Base-by-base conservation (phyloP, 352 stramenopile genomes). In the Globisporangium viniferum region DNA sequence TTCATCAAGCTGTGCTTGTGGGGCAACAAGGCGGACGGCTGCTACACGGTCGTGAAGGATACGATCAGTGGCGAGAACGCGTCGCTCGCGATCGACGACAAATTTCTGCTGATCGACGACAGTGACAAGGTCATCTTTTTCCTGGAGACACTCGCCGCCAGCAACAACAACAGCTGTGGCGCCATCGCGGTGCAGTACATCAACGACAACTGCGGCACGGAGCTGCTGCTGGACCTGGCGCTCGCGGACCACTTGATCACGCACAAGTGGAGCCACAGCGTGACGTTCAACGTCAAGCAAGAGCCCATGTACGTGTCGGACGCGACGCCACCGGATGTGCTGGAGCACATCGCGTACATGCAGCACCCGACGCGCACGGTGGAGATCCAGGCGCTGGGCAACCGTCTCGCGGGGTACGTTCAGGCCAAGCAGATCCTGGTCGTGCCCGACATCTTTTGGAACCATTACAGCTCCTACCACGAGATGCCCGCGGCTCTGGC, bases 251-350 rank as follows among this genome's bases (percentile, higher is more conserved):
- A 91, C 62, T 64, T 93, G 46, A 70, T 93, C 31, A 72, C 66
- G 27, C 73, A 86, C 53, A 60, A 65, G 14, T 84, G 78, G 78
- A 88, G 79, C 54, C 69, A 58, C 8, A 84, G 70, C 22, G 76
- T 95, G 9, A 79, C 79, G n/a, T 77, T 94, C 35, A 79, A 94
- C 63, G 80, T 92, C 20, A 93, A 95, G 64, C 64, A 69, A 9
- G 78, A 89, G 24, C 88, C 86, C 5, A 91, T 92, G 55, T 95
- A 92, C 72, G 83, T 95, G 12, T 95, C 84, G 39, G 88, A 95
- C 64, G 85, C 87, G 8, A 89, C 80, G 44, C 71, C 75, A 3
- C 44, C 68, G 0, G 86, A 94, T 58, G 79, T 95, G 0, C 55
- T 79, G 7, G 77, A 90, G 51, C 85, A 90, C 49, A 86, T 94